Evolutionary conservation across 2,329 filamentous ascomycete genomes (phyloP), one percentile per base, ranked within the genome.

Genomic region (Aspergillus luchuensis): DNA sequence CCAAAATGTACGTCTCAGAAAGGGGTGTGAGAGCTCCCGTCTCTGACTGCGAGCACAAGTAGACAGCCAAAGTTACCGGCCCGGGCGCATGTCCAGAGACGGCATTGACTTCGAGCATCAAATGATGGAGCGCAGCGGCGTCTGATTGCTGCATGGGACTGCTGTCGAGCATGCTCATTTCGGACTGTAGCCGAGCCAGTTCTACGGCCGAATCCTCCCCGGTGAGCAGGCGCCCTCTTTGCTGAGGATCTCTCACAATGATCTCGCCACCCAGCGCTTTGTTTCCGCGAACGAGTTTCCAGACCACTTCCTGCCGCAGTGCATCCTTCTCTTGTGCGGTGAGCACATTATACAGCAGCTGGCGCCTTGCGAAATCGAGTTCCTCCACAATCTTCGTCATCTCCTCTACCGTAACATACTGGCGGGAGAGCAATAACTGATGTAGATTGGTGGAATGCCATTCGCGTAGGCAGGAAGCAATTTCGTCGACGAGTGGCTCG

Each of bases 361-460:
- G 93, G 68, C 95, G 89, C 64, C 95, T 85, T 45, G 91, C 89
- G 57, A 92, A 84, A 76, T 97, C 94, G 63, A 99, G 83, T n/a
- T 88, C 87, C 53, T 88, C 86, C 48, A 97, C 90, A 57, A 98
- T 84, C 59, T 85, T 85, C 1, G 92, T 91, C 73, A 98, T 87
- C 64, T 89, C 87, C 69, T 96, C 92, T 58, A 99, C 81, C 57
- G 89, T 85, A 53, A 84, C 80, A 77, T 99, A 99, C 73, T 93
- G 88, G 62, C 92, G 86, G 19, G 88, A 87, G 8, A 99, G 85
- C 1, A 99, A 84, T 23, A 98, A 83, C 73, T 96, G 92, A 78
- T 99, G 96, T 15, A 99, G 84, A 72, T 97, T 96, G 17, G 93
- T 97, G 19, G 95, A 96, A 79, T 99, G 94, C 96, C 95, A 99